phyloP scores from a whole-genome alignment of 2,329 filamentous ascomycete genomes.

The Paecilomyces formosus region DNA sequence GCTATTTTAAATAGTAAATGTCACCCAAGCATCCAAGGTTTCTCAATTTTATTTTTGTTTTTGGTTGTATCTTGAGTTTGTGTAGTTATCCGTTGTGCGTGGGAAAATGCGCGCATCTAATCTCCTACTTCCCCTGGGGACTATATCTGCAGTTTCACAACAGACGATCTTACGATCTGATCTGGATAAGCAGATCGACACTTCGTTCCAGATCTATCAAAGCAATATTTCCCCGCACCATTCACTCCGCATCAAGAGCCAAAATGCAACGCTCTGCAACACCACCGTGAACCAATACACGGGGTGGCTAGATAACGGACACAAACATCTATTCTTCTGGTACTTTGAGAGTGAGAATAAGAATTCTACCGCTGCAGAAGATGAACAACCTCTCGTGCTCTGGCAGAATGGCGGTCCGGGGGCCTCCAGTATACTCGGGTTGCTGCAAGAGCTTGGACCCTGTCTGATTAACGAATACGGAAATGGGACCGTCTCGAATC shows the following conservation, averaged over 20 bases:
- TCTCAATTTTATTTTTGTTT: background rate
- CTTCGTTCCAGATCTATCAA: background rate
- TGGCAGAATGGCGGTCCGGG: slow-evolving; percentile 38
- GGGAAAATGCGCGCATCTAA: background rate
- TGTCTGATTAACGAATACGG: slow-evolving; percentile 31
- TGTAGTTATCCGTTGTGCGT: background rate
- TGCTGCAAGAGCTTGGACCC: slow-evolving; percentile 30
- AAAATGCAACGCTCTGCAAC: background rate
- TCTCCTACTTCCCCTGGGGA: background rate
- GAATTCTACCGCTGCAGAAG: slow-evolving; percentile 20
- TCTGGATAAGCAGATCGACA: background rate
- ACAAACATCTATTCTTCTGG: slow-evolving; percentile 41
- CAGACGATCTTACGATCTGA: background rate
- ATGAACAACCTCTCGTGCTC: slow-evolving; percentile 23
- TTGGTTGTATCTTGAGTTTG: background rate
- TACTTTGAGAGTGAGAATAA: slow-evolving; percentile 34
- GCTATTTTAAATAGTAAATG: background rate
- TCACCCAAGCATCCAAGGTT: background rate
- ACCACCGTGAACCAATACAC: background rate
- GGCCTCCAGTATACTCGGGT: slow-evolving; percentile 26
- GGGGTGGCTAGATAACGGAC: slow-evolving; percentile 11
- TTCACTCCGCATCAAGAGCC: background rate
- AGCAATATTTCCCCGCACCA: background rate
- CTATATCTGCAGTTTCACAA: background rate
- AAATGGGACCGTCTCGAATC: slow-evolving; percentile 24